Base-by-base conservation (phyloP, 2,329 filamentous ascomycete genomes). In the Colletotrichum lupini region DNA sequence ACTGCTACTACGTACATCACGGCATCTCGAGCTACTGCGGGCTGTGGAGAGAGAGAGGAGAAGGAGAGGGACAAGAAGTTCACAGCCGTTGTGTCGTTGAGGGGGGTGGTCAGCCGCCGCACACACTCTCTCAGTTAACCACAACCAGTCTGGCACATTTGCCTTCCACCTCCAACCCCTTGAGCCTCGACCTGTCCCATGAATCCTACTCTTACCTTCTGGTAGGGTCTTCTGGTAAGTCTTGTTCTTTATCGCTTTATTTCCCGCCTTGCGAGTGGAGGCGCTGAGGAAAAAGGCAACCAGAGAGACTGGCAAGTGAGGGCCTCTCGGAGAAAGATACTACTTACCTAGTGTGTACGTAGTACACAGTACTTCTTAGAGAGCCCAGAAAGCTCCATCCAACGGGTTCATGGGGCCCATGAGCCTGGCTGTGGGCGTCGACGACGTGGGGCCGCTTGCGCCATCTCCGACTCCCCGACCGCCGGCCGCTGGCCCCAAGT, bases 401-500 rank as follows among this genome's bases (percentile, higher is more conserved):
- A 67, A 60, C n/a, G 42, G 42, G 42, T 60, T 49, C 26, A 28
- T 67, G 22, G 53, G 35, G 65, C 37, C 24, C 57, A 61, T 35
- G 56, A 61, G 56, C 42, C 57, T 63, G 66, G 30, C 19, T 24
- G 52, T 19, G n/a, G 24, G 55, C 30, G 24, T 67, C 32, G 22
- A 57, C 57, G 12, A 62, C 64, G 53, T 72, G 69, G 69, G 55
- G 70, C 53, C 53, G 70, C 66, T 67, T 72, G 66, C 58, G 42
- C 53, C 66, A 56, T 62, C 68, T 63, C 58, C 49, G 52, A 62
- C 52, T 42, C 52, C 32, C 58, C 42, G 69, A 59, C 69, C 53
- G 32, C 67, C 59, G 66, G 59, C 69, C 65, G 35, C 57, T 49
- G 19, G 19, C 55, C 42, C 46, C 42, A 70, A 59, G 62, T 55